Percentiles rank a stretch among this genome's conserved stretches.
Evolutionary conservation across 2,329 filamentous ascomycete genomes (phyloP).

Genomic region (Neoarthrinium moseri): DNA sequence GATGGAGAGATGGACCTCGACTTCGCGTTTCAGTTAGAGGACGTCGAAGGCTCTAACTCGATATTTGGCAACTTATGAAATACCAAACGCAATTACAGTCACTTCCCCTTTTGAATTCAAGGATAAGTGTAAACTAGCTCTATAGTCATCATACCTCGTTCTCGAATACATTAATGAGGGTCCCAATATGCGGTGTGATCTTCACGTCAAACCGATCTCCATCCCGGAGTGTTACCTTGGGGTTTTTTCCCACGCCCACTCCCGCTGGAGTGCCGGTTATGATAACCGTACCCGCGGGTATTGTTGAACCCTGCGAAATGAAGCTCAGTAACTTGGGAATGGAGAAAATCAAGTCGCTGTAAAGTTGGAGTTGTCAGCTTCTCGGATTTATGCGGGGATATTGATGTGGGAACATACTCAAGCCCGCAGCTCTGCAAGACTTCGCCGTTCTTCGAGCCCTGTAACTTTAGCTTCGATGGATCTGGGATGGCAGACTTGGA

Average conservation of each 20-base stretch:
- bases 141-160: slow-evolving; percentile 2
- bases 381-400: slow-evolving; percentile 7
- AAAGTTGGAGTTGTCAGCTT: slow-evolving; percentile 30
- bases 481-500: slow-evolving; percentile 40
- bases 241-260: neutral
- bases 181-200: slow-evolving; percentile 4
- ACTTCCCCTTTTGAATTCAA: too few relatives aligned
- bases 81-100: neutral
- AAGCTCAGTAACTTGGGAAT: slow-evolving; percentile 6
- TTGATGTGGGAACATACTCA: slow-evolving; percentile 18
- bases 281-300: slow-evolving; percentile 2
- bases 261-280: slow-evolving; percentile 2
- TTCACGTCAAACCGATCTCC: slow-evolving; percentile 4
- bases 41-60: slow-evolving; percentile 3
- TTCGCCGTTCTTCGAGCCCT: slow-evolving; percentile 47
- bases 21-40: slow-evolving; percentile 5
- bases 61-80: neutral
- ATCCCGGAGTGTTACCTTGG: neutral
- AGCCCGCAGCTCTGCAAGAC: slow-evolving; percentile 44
- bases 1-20: slow-evolving; percentile 20
- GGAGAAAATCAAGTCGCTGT: slow-evolving; percentile 30
- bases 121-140: too few relatives aligned
- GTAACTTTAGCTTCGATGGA: slow-evolving; percentile 36
- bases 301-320: neutral
- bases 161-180: slow-evolving; percentile 5